Conservation (phyloP, 1,284 basidiomycete species). For the Fomes fomentarius region DNA sequence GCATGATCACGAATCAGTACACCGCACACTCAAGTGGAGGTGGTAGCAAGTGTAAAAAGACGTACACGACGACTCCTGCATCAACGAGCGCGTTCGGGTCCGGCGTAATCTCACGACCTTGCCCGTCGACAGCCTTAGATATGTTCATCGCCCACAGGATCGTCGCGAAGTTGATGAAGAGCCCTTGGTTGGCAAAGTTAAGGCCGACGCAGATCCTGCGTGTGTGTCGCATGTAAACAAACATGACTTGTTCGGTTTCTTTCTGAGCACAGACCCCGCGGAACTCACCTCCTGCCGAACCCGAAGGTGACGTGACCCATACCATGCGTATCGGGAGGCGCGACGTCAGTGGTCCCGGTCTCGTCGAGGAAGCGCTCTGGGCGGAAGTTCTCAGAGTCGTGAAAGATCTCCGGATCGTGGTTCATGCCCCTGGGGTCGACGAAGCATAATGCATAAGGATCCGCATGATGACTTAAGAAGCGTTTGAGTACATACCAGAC, state of each 20-base stretch:
- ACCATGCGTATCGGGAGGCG: slow-evolving; percentile 1
- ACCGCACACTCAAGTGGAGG: background rate
- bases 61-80: slow-evolving; percentile 2
- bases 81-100: background rate
- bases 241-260: too few species aligned
- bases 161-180: slow-evolving; percentile 4
- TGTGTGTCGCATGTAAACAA: background rate
- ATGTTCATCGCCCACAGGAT: slow-evolving; percentile 2
- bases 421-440: slow-evolving; percentile 19
- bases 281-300: slow-evolving; percentile 27
- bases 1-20: background rate
- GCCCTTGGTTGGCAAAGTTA: slow-evolving; percentile 1
- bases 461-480: too few species aligned
- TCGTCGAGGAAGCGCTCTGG: slow-evolving; percentile 25
- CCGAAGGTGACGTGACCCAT: slow-evolving; percentile 10
- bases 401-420: slow-evolving; percentile 21
- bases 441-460: too few species aligned
- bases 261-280: too few species aligned
- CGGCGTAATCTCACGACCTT: background rate
- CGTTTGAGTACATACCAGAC: background rate
- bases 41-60: background rate
- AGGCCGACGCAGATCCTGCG: slow-evolving; percentile 1
- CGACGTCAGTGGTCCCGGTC: slow-evolving; percentile 7
- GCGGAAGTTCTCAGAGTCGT: slow-evolving; percentile 15
- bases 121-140: background rate